phyloP scores from a whole-genome alignment of 768 basidiomycete species.

The Tylopilus balloui region DNA sequence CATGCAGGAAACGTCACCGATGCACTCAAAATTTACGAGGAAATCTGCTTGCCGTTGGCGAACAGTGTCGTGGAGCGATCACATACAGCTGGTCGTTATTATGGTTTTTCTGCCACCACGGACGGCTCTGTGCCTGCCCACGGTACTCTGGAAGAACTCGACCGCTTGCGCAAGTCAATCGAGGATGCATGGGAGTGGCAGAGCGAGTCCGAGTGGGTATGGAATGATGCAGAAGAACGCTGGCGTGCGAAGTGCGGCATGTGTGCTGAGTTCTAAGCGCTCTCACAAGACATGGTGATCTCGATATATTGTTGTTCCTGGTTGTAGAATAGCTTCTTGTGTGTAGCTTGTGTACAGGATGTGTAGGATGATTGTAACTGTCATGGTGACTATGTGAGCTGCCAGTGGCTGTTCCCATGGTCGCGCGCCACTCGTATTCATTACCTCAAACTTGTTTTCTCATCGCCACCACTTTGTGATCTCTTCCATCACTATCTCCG shows the following conservation, averaged over 20 bases:
- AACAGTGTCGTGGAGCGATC: slow-evolving; percentile 21
- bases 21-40: slow-evolving; percentile 32
- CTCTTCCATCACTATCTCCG: too few relatives aligned
- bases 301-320: not conserved
- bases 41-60: slow-evolving; percentile 29
- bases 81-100: slow-evolving; percentile 20
- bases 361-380: too few relatives aligned
- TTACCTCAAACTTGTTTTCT: too few relatives aligned
- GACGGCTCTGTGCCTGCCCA: slow-evolving; percentile 1
- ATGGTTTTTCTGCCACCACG: slow-evolving; percentile 12
- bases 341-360: too few relatives aligned
- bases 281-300: not conserved
- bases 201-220: slow-evolving; percentile 1
- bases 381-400: too few relatives aligned
- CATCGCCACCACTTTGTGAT: too few relatives aligned
- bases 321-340: too few relatives aligned
- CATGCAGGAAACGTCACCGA: slow-evolving; percentile 19
- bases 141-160: slow-evolving; percentile 7
- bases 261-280: not conserved
- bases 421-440: too few relatives aligned
- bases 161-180: slow-evolving; percentile 5
- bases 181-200: slow-evolving; percentile 21
- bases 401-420: too few relatives aligned
- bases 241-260: slow-evolving; percentile 5
- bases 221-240: slow-evolving; percentile 11